These are phyloP conservation scores for Phytophthora idaei DNA, from an alignment of 352 stramenopile genomes.

Conservation along the genomic window DNA sequence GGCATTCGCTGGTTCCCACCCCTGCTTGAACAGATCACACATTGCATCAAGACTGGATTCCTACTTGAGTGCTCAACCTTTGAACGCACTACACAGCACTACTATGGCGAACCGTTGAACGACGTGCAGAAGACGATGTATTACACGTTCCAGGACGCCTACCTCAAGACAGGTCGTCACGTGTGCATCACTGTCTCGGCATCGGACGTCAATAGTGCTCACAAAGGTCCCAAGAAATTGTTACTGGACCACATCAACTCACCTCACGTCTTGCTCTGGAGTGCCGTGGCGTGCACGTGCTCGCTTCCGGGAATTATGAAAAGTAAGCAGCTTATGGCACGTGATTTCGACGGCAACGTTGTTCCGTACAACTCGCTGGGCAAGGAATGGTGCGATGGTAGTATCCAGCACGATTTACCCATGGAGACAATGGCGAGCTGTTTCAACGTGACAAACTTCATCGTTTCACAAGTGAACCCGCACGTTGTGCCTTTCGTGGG, in stretches of 20 bases:
- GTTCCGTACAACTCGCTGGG: constrained; percentile 93
- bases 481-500: constrained; percentile 93
- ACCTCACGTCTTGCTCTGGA: constrained; percentile 92
- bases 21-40: constrained; percentile 83
- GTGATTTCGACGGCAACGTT: constrained; percentile 82
- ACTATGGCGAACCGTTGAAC: constrained; percentile 85
- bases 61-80: constrained; percentile 87
- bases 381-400: constrained; percentile 94
- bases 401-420: constrained; percentile 91
- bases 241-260: constrained; percentile 95
- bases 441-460: constrained; percentile 95
- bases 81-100: constrained; percentile 90
- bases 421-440: constrained; percentile 94
- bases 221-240: constrained; percentile 81
- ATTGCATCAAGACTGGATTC: constrained; percentile 92
- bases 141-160: constrained; percentile 95
- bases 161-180: constrained; percentile 91
- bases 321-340: constrained; percentile 86
- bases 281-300: constrained; percentile 91
- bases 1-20: constrained; percentile 86
- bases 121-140: constrained; percentile 52
- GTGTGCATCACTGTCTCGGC: constrained; percentile 95
- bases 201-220: constrained; percentile 84
- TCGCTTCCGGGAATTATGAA: constrained; percentile 94
- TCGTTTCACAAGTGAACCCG: constrained; percentile 91